A percentile compares a stretch with the other conserved stretches of the same genome.
phyloP scores from a whole-genome alignment of 306 rosid genomes.

The Glycyrrhiza uralensis region DNA sequence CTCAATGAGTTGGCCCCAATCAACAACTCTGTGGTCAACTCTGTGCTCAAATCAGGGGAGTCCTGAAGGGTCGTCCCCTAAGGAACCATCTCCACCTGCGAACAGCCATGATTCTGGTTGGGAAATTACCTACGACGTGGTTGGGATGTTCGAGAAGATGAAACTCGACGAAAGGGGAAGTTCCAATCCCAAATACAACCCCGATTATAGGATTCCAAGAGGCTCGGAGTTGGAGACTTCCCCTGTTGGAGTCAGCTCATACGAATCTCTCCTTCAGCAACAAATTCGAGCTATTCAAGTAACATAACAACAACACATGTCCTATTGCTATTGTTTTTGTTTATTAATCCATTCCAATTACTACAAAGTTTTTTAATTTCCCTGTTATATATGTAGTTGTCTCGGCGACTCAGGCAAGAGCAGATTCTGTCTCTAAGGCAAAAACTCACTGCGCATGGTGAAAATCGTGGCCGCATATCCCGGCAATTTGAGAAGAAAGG shows the following conservation, averaged over 20 bases:
- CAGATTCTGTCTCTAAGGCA: constrained; percentile 19
- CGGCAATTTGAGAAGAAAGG: constrained; percentile 29
- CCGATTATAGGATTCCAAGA: constrained; percentile 1
- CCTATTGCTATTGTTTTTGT: not conserved
- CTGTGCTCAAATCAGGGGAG: constrained; percentile 47
- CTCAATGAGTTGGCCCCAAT: constrained; percentile 38
- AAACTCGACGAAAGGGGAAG: constrained; percentile 25
- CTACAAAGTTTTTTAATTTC: too few relatives aligned
- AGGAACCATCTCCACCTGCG: constrained; percentile 25
- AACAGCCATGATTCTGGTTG: constrained; percentile 20
- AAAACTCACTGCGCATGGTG: constrained; percentile 4
- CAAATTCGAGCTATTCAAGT: constrained; percentile 58
- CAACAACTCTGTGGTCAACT: constrained; percentile 45
- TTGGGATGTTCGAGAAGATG: constrained; percentile 44
- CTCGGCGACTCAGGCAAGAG: constrained; percentile 30
- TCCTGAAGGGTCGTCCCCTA: constrained; percentile 39
- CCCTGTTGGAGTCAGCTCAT: constrained; percentile 9
- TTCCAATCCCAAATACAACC: not conserved
- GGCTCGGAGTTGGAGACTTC: not conserved
- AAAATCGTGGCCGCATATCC: not conserved
- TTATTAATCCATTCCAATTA: not conserved
- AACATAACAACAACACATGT: not conserved
- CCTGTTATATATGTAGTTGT: not conserved
- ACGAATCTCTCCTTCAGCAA: constrained; percentile 27
- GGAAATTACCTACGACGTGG: constrained; percentile 9